Evolutionary conservation across 257 asterid species (phyloP).

Genomic region (Penstemon eatonii): DNA sequence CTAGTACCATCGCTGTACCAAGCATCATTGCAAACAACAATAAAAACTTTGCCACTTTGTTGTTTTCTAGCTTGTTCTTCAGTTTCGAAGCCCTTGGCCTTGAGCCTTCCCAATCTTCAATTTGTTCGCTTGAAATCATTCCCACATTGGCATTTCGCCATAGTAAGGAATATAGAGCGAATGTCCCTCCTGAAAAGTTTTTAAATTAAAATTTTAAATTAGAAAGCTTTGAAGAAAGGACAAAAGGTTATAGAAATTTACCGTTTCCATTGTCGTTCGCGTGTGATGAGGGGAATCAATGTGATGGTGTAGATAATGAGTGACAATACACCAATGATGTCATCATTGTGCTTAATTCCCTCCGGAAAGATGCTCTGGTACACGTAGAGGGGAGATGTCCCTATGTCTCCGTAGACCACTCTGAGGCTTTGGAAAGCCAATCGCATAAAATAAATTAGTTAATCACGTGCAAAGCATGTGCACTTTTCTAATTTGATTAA

Average conservation of each 20-base stretch:
- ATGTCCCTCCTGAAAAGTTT: constrained; percentile 58
- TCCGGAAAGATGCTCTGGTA: constrained; percentile 38
- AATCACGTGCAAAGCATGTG: too few relatives aligned
- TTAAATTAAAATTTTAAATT: too few relatives aligned
- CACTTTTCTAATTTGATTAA: too few relatives aligned
- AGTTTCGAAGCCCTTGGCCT: too few relatives aligned
- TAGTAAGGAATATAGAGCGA: constrained; percentile 84
- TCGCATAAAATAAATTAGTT: constrained; percentile 26
- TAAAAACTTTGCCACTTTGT: too few relatives aligned
- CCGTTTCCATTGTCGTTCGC: constrained; percentile 75
- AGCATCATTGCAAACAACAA: too few relatives aligned
- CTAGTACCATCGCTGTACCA: too few relatives aligned
- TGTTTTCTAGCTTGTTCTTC: too few relatives aligned
- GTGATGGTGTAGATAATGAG: constrained; percentile 57
- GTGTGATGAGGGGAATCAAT: constrained; percentile 45
- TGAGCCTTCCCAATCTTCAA: too few relatives aligned
- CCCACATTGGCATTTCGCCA: too few relatives aligned
- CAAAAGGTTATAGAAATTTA: neutral
- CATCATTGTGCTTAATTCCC: constrained; percentile 52
- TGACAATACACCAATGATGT: constrained; percentile 51
- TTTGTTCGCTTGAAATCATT: too few relatives aligned
- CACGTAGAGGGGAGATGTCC: constrained; percentile 66
- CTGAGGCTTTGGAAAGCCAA: constrained; percentile 65
- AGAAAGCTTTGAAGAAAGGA: too few relatives aligned
- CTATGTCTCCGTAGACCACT: constrained; percentile 64